A percentile compares a stretch with the other conserved stretches of the same genome.
phyloP scores from a whole-genome alignment of 495 filamentous ascomycete species.

The Penicillium cinerascens region DNA sequence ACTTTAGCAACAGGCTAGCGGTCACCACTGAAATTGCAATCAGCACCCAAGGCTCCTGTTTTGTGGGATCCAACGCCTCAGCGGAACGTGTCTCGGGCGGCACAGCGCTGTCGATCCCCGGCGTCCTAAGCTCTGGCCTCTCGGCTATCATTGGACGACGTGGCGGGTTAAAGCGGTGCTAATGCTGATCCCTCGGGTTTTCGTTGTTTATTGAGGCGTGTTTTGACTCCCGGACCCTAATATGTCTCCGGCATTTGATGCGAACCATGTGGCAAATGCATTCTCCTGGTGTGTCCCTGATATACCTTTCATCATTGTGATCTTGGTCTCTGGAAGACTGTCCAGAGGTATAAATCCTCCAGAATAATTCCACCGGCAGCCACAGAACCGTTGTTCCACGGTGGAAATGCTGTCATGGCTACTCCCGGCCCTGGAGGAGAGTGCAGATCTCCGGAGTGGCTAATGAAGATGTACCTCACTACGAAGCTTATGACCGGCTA shows the following conservation, averaged over 20 bases:
- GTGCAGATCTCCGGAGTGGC: constrained; percentile 18
- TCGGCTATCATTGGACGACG: constrained; percentile 9
- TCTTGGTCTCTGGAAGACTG: background rate
- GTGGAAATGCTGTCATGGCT: background rate
- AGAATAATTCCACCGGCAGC: background rate
- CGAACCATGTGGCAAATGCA: constrained; percentile 12
- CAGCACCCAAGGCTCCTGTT: background rate
- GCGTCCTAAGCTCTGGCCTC: background rate
- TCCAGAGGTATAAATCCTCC: background rate
- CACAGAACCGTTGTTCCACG: background rate
- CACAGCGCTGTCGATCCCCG: constrained; percentile 13
- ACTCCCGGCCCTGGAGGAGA: background rate
- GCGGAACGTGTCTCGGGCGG: constrained; percentile 1
- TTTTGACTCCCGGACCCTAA: constrained; percentile 9
- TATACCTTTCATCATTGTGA: background rate
- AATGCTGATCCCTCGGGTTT: constrained; percentile 11
- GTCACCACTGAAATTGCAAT: constrained; percentile 4
- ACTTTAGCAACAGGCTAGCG: constrained; percentile 3
- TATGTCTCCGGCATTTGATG: background rate
- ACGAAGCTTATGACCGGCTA: constrained; percentile 20
- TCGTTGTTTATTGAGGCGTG: background rate
- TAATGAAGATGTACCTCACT: constrained; percentile 21
- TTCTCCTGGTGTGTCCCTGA: background rate
- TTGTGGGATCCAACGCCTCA: constrained; percentile 7
- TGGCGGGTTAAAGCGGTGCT: background rate